phyloP scores from a whole-genome alignment of 371 early-diverging fungal species.

The Phascolomyces articulosus region DNA sequence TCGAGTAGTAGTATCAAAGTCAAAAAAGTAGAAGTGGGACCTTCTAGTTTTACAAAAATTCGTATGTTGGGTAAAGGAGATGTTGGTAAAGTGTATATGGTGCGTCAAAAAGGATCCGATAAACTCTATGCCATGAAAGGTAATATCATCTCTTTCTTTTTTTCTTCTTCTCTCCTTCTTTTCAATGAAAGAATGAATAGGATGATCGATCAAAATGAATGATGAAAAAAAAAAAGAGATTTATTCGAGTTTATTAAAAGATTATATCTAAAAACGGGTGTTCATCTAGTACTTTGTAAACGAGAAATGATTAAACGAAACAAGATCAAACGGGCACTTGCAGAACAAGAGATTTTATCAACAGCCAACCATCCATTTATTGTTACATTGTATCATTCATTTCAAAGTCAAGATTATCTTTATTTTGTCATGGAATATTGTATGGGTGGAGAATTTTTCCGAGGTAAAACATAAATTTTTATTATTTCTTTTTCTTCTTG shows the following conservation, averaged over 20 bases:
- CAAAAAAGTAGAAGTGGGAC: slow-evolving; percentile 78
- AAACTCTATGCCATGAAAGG: slow-evolving; percentile 94
- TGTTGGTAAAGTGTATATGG: slow-evolving; percentile 96
- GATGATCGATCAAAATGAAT: no score
- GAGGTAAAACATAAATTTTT: slow-evolving; percentile 60
- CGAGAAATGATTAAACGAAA: slow-evolving; percentile 95
- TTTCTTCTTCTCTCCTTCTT: no score
- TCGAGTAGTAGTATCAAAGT: slow-evolving; percentile 82
- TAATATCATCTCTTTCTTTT: no score
- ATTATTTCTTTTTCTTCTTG: background rate
- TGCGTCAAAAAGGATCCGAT: slow-evolving; percentile 83
- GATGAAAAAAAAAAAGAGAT: background rate
- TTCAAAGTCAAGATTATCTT: slow-evolving; percentile 93
- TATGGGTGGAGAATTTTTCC: slow-evolving; percentile 97
- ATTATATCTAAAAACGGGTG: no score
- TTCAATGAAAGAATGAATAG: no score
- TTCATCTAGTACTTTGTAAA: slow-evolving; percentile 82
- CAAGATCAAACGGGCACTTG: slow-evolving; percentile 94
- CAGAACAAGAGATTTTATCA: slow-evolving; percentile 95
- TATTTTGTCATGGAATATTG: slow-evolving; percentile 99
- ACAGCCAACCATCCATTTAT: slow-evolving; percentile 96
- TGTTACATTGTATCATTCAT: slow-evolving; percentile 95
- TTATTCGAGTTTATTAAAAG: no score
- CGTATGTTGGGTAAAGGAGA: slow-evolving; percentile 72
- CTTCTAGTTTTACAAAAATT: slow-evolving; percentile 83